Evolutionary conservation across 1,284 basidiomycete genomes (phyloP).

Genomic region (Rhodotorula sp.): DNA sequence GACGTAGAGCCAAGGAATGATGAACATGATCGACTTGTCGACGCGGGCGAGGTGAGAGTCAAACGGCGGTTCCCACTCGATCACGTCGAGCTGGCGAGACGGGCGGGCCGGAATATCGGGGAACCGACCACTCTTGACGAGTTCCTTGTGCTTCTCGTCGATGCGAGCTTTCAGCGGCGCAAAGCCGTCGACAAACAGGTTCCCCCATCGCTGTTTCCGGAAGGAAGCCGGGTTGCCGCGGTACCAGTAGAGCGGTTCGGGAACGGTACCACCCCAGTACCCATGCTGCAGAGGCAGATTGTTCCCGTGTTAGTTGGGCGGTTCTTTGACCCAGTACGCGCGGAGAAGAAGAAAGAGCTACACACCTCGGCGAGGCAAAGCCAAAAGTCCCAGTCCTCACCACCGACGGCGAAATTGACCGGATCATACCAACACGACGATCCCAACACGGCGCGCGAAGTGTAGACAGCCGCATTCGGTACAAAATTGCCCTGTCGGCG

Average conservation of each 20-base stretch:
- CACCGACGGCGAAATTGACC: constrained; percentile 29
- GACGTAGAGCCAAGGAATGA: constrained; percentile 39
- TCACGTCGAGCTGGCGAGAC: constrained; percentile 30
- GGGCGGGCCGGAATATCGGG: constrained; percentile 17
- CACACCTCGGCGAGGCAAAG: constrained; percentile 39
- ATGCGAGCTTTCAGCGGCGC: constrained; percentile 25
- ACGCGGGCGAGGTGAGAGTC: constrained; percentile 20
- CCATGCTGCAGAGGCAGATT: constrained; percentile 3
- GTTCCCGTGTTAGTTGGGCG: background rate
- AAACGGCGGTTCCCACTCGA: constrained; percentile 33
- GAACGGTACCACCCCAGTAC: constrained; percentile 37
- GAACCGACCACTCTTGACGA: constrained; percentile 15
- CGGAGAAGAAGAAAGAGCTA: too few species aligned
- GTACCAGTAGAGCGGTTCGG: constrained; percentile 41
- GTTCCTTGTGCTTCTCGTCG: constrained; percentile 23
- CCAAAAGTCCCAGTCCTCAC: constrained; percentile 44
- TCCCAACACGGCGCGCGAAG: constrained; percentile 9
- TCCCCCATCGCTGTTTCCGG: constrained; percentile 38
- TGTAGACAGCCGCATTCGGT: constrained; percentile 38
- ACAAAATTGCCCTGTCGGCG: constrained; percentile 35
- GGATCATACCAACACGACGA: constrained; percentile 36
- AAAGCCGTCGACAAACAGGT: constrained; percentile 35
- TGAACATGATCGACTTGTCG: constrained; percentile 34
- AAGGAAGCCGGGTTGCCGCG: constrained; percentile 36
- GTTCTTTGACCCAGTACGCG: too few species aligned